Conservation (phyloP, 495 filamentous ascomycete species). For the Aspergillus saccharolyticus region DNA sequence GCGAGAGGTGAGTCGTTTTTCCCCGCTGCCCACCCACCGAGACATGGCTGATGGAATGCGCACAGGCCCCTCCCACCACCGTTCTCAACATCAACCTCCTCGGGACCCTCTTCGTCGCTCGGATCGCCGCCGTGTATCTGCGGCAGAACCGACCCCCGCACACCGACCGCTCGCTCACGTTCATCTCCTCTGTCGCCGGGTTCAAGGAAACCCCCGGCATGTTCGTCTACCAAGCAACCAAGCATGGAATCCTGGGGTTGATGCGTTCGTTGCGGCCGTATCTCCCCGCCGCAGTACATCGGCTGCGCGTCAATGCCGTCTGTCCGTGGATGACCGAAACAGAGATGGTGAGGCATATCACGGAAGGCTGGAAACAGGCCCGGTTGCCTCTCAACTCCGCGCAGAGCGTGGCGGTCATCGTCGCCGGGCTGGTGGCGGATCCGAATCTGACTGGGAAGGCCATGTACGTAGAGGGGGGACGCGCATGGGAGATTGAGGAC, state of each 20-base stretch:
- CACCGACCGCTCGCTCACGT: constrained; percentile 42
- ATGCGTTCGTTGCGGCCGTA: constrained; percentile 43
- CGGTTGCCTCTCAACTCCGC: constrained; percentile 43
- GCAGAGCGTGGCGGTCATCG: constrained; percentile 39
- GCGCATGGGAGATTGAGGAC: constrained; percentile 46
- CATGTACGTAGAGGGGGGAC: constrained; percentile 44
- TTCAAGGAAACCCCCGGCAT: constrained; percentile 45
- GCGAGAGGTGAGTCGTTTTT: constrained; percentile 24
- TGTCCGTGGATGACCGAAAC: constrained; percentile 52
- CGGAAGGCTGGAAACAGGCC: constrained; percentile 38
- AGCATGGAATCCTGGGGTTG: constrained; percentile 47
- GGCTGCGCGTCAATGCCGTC: constrained; percentile 47
- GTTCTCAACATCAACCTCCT: constrained; percentile 48
- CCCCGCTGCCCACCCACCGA: not conserved
- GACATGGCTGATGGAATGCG: not conserved
- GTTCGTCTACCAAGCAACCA: constrained; percentile 46
- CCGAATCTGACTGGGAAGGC: constrained; percentile 37
- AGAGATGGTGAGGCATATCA: constrained; percentile 35
- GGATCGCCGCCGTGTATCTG: constrained; percentile 43
- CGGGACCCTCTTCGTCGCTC: constrained; percentile 42
- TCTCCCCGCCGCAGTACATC: constrained; percentile 32
- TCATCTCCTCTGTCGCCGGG: constrained; percentile 41
- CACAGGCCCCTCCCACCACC: constrained; percentile 33
- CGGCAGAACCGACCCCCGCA: constrained; percentile 37
- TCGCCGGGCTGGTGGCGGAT: constrained; percentile 36